Evolutionary conservation across 2,329 filamentous ascomycete genomes (phyloP).

Genomic region (Claviceps humidiphila): DNA sequence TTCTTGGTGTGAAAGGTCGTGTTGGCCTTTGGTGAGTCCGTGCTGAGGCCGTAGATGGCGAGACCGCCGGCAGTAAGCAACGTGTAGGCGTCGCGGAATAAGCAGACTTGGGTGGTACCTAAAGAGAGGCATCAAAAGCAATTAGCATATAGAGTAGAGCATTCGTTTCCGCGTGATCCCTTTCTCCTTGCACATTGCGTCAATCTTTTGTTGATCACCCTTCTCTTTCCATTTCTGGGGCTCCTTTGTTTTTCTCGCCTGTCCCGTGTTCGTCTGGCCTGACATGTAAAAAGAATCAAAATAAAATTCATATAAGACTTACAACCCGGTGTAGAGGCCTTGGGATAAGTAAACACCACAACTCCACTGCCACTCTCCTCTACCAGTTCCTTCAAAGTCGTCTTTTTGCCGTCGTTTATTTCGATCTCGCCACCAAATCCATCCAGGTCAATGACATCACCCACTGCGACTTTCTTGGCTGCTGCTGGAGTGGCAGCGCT

Average conservation of each 20-base stretch:
- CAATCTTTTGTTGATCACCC: too few species aligned
- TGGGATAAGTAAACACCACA: conserved; percentile 90
- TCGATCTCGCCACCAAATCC: conserved; percentile 60
- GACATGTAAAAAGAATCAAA: neutral
- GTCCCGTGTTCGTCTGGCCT: neutral
- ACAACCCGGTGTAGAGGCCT: conserved; percentile 90
- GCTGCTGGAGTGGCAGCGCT: conserved; percentile 10
- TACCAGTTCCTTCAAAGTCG: conserved; percentile 66
- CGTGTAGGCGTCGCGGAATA: conserved; percentile 78
- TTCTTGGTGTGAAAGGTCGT: conserved; percentile 87
- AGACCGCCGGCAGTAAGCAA: conserved; percentile 67
- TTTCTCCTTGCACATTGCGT: too few species aligned
- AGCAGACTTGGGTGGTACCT: conserved; percentile 89
- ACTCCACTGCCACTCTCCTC: conserved; percentile 75
- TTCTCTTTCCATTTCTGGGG: neutral
- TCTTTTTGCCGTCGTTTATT: conserved; percentile 72
- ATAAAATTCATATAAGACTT: conserved; percentile 28
- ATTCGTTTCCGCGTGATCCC: too few species aligned
- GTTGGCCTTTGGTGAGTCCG: conserved; percentile 82
- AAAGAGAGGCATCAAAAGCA: neutral
- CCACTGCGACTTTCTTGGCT: conserved; percentile 35
- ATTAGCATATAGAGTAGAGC: neutral
- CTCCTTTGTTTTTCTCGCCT: neutral
- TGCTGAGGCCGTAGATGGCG: conserved; percentile 78
- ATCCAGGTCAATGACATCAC: conserved; percentile 42